Evolutionary conservation across 805 yeast genomes (phyloP), one percentile per base, ranked within the genome.

Genomic region (Babjeviella inositovora): DNA sequence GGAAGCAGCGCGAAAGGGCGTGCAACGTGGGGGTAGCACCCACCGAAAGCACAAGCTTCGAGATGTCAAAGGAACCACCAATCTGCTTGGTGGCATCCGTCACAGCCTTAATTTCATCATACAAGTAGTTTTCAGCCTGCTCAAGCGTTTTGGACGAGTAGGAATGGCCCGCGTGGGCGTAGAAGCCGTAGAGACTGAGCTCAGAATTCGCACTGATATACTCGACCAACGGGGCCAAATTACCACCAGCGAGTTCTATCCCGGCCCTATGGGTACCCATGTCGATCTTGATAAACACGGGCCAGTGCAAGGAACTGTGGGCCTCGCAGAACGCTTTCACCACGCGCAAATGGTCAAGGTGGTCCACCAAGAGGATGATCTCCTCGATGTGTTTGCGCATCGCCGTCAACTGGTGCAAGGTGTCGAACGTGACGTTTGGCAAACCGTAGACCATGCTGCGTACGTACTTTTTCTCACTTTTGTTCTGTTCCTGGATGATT

Each of bases 21-120:
- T 73, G 80, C 5, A 77, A 68, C 1, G 87, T 77, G 21, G 90
- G 90, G 0, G 92, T 75, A 2, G 90, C 84, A 12, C 92, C 92
- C 13, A 76, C 77, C 0, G 87, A 74, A 2, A 77, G 47, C 5
- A 53, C 54, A 14, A 75, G 45, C 11, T 48, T 33, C 18, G 51
- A 31, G 2, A 41, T 22, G 3, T 60, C 50, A 24, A 57, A 57
- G 5, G 58, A 26, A 2, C 37, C 31, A 2, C 33, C 13, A 5
- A 63, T 60, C 17, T 37, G 28, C 27, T 43, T 30, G 18, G 62
- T 63, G 2, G 82, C 87, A 7, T 39, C 39, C 31, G 66, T 60
- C 4, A 67, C 80, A 18, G 65, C 61, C 5, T 37, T 38, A 17
- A 77, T 53, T 35, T 79, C 92, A 13, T 60, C 60, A n/a, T 62